Percentiles rank a stretch among this genome's conserved stretches.
Evolutionary conservation across 768 basidiomycete species (phyloP).

Genomic region (Podaxis sp.): DNA sequence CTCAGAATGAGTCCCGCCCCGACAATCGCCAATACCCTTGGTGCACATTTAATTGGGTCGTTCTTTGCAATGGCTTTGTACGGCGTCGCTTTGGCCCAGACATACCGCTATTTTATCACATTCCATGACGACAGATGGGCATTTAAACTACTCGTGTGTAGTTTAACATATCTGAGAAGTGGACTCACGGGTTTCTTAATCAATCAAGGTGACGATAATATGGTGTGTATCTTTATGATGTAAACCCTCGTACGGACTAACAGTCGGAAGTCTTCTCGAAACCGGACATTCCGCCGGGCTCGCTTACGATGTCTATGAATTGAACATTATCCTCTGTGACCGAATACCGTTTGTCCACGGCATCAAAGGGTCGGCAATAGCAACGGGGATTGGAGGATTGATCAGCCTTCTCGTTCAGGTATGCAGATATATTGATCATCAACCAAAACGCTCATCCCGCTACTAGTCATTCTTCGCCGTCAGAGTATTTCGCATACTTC

Average conservation of each 20-base stretch:
- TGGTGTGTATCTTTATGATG: background rate
- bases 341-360: background rate
- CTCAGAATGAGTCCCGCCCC: background rate
- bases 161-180: background rate
- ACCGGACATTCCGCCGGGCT: slow-evolving; percentile 23
- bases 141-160: slow-evolving; percentile 23
- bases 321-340: slow-evolving; percentile 19
- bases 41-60: slow-evolving; percentile 23
- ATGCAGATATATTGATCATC: background rate
- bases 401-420: slow-evolving; percentile 16
- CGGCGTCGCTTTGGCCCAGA: slow-evolving; percentile 27
- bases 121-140: slow-evolving; percentile 23
- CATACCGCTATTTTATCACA: slow-evolving; percentile 20
- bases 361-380: slow-evolving; percentile 16
- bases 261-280: slow-evolving; percentile 20
- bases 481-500: slow-evolving; percentile 10
- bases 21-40: slow-evolving; percentile 19
- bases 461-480: slow-evolving; percentile 14
- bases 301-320: slow-evolving; percentile 20
- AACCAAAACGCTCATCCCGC: background rate
- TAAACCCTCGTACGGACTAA: background rate
- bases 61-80: slow-evolving; percentile 25
- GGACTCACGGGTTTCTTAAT: background rate
- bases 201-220: background rate
- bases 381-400: slow-evolving; percentile 15